These are phyloP conservation scores for Penicillium sp. DNA, from an alignment of 2,329 filamentous ascomycete species.

Conservation along the genomic window DNA sequence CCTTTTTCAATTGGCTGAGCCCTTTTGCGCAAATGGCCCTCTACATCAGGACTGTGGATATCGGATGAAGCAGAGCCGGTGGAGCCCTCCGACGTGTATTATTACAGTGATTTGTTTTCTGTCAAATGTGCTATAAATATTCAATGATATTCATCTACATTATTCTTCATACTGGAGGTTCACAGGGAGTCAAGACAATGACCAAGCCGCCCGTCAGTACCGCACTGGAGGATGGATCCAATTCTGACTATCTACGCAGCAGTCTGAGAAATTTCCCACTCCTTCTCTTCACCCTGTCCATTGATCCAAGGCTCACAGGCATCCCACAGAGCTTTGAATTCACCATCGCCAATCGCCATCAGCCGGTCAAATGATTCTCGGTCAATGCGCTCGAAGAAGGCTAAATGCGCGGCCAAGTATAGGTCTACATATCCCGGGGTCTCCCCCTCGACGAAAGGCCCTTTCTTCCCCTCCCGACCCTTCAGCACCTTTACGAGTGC, in stretches of 20 bases:
- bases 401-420: slow-evolving; percentile 29
- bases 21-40: slow-evolving; percentile 15
- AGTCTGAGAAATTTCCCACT: slow-evolving; percentile 33
- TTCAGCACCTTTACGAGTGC: slow-evolving; percentile 33
- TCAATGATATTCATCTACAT: slow-evolving; percentile 21
- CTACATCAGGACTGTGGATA: slow-evolving; percentile 17
- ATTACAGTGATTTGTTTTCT: slow-evolving; percentile 33
- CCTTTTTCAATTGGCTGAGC: slow-evolving; percentile 3
- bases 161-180: neutral
- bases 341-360: slow-evolving; percentile 32
- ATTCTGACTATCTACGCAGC: neutral
- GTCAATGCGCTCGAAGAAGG: slow-evolving; percentile 33
- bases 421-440: slow-evolving; percentile 38
- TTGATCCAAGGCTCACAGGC: slow-evolving; percentile 38
- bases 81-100: slow-evolving; percentile 34
- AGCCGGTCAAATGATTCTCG: slow-evolving; percentile 30
- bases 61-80: slow-evolving; percentile 15
- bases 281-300: slow-evolving; percentile 40
- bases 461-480: slow-evolving; percentile 35
- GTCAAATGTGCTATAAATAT: slow-evolving; percentile 32
- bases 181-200: neutral
- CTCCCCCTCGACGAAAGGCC: slow-evolving; percentile 42
- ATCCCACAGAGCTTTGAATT: slow-evolving; percentile 35
- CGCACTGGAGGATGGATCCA: neutral
- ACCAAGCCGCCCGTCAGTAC: neutral